Conservation (phyloP, 1,284 basidiomycete species). For the Naganishia sp. region DNA sequence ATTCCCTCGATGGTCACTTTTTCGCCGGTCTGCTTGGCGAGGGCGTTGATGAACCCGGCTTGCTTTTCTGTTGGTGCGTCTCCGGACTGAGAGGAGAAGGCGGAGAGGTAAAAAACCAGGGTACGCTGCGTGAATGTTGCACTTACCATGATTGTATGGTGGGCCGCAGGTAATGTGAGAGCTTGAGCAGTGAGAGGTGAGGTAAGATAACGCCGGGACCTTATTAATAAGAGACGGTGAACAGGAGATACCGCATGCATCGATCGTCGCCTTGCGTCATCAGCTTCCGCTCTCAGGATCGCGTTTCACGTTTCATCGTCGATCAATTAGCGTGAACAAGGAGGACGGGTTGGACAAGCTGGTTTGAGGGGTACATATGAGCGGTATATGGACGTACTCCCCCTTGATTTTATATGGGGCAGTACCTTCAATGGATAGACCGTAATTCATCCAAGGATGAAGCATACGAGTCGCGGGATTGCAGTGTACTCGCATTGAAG, state of each 20-base stretch:
- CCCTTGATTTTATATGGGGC: too few relatives aligned
- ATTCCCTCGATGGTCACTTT: constrained; percentile 12
- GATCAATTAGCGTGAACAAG: not conserved
- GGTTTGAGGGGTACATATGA: too few relatives aligned
- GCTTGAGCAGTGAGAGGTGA: too few relatives aligned
- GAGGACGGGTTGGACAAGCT: too few relatives aligned
- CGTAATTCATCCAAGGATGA: too few relatives aligned
- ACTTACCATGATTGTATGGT: not conserved
- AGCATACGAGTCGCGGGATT: too few relatives aligned
- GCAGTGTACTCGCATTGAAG: too few relatives aligned
- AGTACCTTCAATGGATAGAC: too few relatives aligned
- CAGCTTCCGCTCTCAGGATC: constrained; percentile 16
- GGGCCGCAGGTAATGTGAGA: not conserved
- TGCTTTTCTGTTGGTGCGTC: constrained; percentile 47
- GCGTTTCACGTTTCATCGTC: constrained; percentile 12
- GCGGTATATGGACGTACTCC: too few relatives aligned
- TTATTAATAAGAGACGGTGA: not conserved
- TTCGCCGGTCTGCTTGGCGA: constrained; percentile 42
- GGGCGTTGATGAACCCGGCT: constrained; percentile 44
- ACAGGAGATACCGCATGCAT: not conserved
- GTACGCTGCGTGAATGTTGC: not conserved
- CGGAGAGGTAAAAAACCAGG: not conserved
- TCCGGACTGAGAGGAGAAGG: constrained; percentile 31
- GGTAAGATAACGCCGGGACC: too few relatives aligned
- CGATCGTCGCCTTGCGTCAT: constrained; percentile 12